Conservation (phyloP, 345 rosid species). For the Noccaea caerulescens region DNA sequence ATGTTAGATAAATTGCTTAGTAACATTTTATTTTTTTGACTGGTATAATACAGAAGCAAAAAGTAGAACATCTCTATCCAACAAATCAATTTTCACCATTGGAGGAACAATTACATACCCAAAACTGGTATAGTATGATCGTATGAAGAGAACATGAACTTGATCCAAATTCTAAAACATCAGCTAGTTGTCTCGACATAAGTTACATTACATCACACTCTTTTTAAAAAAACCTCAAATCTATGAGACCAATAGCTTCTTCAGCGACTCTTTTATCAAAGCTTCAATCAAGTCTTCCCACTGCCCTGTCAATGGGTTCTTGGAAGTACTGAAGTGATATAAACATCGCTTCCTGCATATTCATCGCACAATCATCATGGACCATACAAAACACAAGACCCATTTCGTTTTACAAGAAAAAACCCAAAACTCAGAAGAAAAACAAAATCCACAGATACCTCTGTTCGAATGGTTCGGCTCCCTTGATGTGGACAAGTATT, state of each 20-base stretch:
- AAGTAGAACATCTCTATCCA: background rate
- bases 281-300: constrained; percentile 46
- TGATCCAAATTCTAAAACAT: background rate
- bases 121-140: background rate
- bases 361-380: background rate
- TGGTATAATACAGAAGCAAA: no score
- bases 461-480: constrained; percentile 89
- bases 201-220: background rate
- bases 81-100: background rate
- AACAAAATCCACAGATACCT: constrained; percentile 50
- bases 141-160: background rate
- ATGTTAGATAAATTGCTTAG: no score
- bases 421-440: background rate
- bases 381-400: background rate
- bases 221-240: background rate
- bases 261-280: background rate
- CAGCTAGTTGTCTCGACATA: constrained; percentile 1
- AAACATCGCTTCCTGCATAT: constrained; percentile 77
- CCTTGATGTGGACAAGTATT: constrained; percentile 93
- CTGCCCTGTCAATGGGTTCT: constrained; percentile 68
- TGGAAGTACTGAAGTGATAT: constrained; percentile 89
- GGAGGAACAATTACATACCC: background rate
- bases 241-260: constrained; percentile 8
- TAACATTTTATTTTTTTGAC: no score
- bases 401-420: background rate